Conservation (phyloP, 1,139 yeast genomes). For the Yamadazyma blattariae region DNA sequence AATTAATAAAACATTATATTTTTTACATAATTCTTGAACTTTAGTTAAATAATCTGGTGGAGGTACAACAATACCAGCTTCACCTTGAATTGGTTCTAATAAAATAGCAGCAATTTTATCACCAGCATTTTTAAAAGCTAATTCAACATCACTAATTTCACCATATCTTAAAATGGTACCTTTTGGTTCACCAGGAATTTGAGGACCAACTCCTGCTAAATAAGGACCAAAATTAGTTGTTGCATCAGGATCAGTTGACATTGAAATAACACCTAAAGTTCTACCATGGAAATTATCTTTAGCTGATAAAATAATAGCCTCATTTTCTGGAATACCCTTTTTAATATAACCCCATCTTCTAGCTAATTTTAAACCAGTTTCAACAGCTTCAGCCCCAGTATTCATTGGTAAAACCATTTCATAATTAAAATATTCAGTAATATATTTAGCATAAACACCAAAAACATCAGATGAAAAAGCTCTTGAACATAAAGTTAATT, state of each 20-base stretch:
- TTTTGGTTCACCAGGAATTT: conserved; percentile 59
- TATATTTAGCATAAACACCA: conserved; percentile 82
- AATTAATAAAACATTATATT: conserved; percentile 82
- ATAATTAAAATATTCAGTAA: conserved; percentile 85
- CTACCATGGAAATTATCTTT: conserved; percentile 94
- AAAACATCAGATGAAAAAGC: conserved; percentile 91
- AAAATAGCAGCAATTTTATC: conserved; percentile 88
- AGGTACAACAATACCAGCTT: conserved; percentile 97
- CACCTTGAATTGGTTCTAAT: conserved; percentile 97
- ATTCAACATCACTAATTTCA: conserved; percentile 79
- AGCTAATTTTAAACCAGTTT: conserved; percentile 89
- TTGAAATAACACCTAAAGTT: conserved; percentile 90
- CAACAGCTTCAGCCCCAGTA: conserved; percentile 99
- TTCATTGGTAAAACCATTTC: conserved; percentile 97
- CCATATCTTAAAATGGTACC: conserved; percentile 70
- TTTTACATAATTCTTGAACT: conserved; percentile 73
- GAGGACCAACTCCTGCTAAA: conserved; percentile 78
- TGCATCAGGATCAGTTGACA: conserved; percentile 96
- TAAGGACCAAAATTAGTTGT: conserved; percentile 89
- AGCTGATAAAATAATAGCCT: conserved; percentile 87
- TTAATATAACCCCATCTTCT: conserved; percentile 95
- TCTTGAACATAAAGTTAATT: conserved; percentile 81
- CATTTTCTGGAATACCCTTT: conserved; percentile 77
- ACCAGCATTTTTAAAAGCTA: conserved; percentile 80
- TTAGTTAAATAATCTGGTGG: conserved; percentile 73